These are phyloP conservation scores for Domatiomyces globalis DNA, from an alignment of 2,329 filamentous ascomycete genomes.

Conservation along the genomic window DNA sequence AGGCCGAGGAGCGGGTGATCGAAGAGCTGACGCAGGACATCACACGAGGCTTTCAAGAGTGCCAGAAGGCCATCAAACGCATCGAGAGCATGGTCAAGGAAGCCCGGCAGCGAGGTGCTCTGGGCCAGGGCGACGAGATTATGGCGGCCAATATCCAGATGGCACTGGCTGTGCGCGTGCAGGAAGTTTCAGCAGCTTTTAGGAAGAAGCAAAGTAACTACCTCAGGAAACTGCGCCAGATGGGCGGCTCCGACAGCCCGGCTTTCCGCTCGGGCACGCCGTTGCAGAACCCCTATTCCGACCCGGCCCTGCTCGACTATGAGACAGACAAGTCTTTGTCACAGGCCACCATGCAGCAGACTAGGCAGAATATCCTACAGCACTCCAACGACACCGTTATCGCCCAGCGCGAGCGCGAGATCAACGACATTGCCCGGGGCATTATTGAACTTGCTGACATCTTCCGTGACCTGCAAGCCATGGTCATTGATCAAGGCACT, in stretches of 20 bases:
- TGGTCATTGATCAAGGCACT: slow-evolving; percentile 87
- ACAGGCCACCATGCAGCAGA: slow-evolving; percentile 73
- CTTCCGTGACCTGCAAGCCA: slow-evolving; percentile 87
- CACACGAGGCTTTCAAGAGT: slow-evolving; percentile 76
- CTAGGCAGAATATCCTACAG: slow-evolving; percentile 43
- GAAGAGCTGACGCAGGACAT: slow-evolving; percentile 82
- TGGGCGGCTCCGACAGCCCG: slow-evolving; percentile 47
- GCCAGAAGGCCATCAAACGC: slow-evolving; percentile 74
- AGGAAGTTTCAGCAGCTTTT: slow-evolving; percentile 82
- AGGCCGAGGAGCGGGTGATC: slow-evolving; percentile 75
- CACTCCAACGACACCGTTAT: slow-evolving; percentile 71
- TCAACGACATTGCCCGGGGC: slow-evolving; percentile 93
- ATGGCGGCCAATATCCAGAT: slow-evolving; percentile 97
- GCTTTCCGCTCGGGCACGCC: slow-evolving; percentile 32
- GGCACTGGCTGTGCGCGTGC: slow-evolving; percentile 71
- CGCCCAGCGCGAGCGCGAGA: slow-evolving; percentile 83
- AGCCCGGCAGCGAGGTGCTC: slow-evolving; percentile 44
- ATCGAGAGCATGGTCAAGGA: slow-evolving; percentile 81
- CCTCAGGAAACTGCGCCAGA: slow-evolving; percentile 69
- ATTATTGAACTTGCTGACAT: slow-evolving; percentile 96
- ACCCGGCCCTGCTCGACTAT: slow-evolving; percentile 82
- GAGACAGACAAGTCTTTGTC: slow-evolving; percentile 88
- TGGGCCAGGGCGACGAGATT: slow-evolving; percentile 72
- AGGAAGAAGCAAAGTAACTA: slow-evolving; percentile 96
- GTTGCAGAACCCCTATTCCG: slow-evolving; percentile 53